These are phyloP conservation scores for Blastobotrys chiropterorum DNA, from an alignment of 805 yeast species.

Conservation along the genomic window DNA sequence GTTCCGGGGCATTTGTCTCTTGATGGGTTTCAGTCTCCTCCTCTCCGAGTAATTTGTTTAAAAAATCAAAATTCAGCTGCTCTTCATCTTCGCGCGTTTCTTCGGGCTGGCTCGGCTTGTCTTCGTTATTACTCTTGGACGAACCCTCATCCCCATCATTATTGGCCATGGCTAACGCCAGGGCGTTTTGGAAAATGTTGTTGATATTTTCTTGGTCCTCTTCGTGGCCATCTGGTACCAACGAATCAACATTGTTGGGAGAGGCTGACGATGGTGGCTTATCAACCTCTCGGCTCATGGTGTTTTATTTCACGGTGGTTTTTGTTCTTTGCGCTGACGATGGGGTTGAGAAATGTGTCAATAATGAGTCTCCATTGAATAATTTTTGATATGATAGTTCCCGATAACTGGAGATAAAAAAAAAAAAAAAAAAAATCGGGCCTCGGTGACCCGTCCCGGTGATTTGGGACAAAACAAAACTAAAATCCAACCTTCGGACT, in stretches of 20 bases:
- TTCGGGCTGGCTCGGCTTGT: too few relatives aligned
- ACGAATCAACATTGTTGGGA: not conserved
- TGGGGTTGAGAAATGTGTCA: not conserved
- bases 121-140: not conserved
- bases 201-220: slow-evolving; percentile 9
- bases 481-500: too few relatives aligned
- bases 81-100: too few relatives aligned
- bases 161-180: slow-evolving; percentile 16
- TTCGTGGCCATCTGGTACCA: not conserved
- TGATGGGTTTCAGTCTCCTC: not conserved
- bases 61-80: not conserved
- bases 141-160: slow-evolving; percentile 6
- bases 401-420: not conserved
- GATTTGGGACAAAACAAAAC: too few relatives aligned
- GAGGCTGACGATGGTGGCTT: not conserved
- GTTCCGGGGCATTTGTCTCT: not conserved
- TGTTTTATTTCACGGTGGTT: not conserved
- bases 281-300: not conserved
- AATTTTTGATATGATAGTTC: not conserved
- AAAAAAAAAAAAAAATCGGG: not conserved
- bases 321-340: not conserved
- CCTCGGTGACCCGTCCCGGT: not conserved
- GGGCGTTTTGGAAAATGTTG: slow-evolving; percentile 17
- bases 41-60: not conserved
- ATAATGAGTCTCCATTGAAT: not conserved